phyloP scores from a whole-genome alignment of 2,329 filamentous ascomycete species.

The Trichoderma breve region DNA sequence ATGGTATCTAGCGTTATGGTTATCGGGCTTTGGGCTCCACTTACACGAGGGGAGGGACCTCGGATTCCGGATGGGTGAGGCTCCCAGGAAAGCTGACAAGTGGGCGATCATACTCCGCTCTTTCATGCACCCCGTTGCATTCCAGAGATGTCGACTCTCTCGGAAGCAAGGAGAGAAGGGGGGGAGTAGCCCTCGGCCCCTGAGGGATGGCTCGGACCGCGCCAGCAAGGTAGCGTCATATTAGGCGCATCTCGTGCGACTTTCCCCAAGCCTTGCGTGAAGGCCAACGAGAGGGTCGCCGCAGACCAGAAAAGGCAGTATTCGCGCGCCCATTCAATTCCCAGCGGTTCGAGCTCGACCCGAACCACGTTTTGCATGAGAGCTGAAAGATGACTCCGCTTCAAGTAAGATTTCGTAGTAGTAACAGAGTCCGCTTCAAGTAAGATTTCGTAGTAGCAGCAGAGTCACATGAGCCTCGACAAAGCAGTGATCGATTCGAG shows the following conservation, averaged over 20 bases:
- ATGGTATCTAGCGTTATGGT: neutral
- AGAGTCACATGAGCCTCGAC: neutral
- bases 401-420: neutral
- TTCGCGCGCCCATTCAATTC: neutral
- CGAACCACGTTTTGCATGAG: neutral
- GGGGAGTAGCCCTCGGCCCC: neutral
- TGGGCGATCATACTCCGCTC: constrained; percentile 12
- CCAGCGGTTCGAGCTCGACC: neutral
- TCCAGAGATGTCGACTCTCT: neutral
- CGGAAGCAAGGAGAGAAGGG: neutral
- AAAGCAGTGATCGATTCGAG: neutral
- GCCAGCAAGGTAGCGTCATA: neutral
- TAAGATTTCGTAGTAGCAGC: neutral
- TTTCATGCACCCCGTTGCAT: neutral
- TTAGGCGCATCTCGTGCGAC: neutral
- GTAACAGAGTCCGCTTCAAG: neutral
- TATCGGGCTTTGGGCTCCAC: neutral
- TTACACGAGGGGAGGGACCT: neutral
- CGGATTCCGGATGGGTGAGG: constrained; percentile 6
- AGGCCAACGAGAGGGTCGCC: neutral
- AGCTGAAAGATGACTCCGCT: neutral
- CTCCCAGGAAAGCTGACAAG: constrained; percentile 6
- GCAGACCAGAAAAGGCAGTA: neutral
- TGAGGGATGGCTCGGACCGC: neutral
- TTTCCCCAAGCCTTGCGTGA: neutral